These are phyloP conservation scores for Colletotrichum sp. DNA, from an alignment of 2,329 filamentous ascomycete genomes.

Conservation along the genomic window DNA sequence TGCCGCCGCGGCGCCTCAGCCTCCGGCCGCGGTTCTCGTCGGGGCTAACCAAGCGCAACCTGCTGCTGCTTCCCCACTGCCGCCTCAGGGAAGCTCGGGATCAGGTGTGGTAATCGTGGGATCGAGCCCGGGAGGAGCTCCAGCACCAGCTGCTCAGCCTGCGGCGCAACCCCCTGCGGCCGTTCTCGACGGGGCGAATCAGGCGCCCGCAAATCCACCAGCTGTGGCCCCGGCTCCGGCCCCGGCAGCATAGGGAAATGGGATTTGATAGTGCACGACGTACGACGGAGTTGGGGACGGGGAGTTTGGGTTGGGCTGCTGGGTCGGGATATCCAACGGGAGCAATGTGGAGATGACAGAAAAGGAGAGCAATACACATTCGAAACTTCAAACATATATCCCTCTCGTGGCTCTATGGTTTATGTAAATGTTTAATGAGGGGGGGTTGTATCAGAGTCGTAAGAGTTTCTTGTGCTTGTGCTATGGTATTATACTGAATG, in stretches of 20 bases:
- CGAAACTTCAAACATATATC: neutral
- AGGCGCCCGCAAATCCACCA: neutral
- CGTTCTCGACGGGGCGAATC: neutral
- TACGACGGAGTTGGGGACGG: neutral
- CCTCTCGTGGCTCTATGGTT: neutral
- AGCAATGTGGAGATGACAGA: neutral
- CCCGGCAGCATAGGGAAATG: neutral
- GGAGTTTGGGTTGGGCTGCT: neutral
- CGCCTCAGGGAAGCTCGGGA: neutral
- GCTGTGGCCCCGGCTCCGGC: neutral
- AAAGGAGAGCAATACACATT: neutral
- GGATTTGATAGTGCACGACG: neutral
- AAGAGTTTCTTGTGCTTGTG: neutral
- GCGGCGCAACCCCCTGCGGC: neutral
- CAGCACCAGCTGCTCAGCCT: neutral
- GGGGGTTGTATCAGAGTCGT: neutral
- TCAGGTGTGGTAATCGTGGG: slow-evolving; percentile 3
- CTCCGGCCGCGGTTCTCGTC: neutral
- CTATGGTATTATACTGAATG: neutral
- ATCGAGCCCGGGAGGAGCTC: neutral
- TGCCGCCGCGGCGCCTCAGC: neutral
- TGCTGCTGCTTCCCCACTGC: neutral
- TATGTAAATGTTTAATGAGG: neutral
- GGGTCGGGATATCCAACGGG: neutral
- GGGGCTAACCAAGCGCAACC: neutral